A percentile compares a stretch with the other conserved stretches of the same genome.
phyloP scores from a whole-genome alignment of 306 rosid species.

The Erythrophleum fordii region DNA sequence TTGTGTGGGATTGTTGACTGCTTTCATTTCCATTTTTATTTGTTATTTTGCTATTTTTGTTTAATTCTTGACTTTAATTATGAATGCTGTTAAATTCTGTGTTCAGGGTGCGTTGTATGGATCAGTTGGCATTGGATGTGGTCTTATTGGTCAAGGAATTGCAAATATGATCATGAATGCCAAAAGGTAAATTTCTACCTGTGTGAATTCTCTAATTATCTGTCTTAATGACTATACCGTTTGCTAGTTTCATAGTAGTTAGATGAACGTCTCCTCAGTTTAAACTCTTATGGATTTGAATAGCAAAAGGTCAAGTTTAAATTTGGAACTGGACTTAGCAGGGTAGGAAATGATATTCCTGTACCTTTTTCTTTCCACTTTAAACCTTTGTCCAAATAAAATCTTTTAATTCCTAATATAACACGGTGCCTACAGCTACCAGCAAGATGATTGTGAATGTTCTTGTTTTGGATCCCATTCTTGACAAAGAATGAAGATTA shows the following conservation, averaged over 20 bases:
- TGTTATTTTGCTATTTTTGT: conserved; percentile 10
- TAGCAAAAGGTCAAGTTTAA: not conserved
- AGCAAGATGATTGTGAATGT: not conserved
- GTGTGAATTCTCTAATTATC: conserved; percentile 24
- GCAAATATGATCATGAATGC: conserved; percentile 93
- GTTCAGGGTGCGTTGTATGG: conserved; percentile 92
- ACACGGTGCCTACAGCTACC: not conserved
- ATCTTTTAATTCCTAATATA: not conserved
- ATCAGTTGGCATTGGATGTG: conserved; percentile 91
- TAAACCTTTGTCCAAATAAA: not conserved
- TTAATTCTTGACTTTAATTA: conserved; percentile 5
- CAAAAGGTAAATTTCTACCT: conserved; percentile 61
- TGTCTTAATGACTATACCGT: conserved; percentile 20
- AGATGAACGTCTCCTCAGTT: conserved; percentile 12
- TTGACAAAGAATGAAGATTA: not conserved
- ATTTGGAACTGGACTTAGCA: not conserved
- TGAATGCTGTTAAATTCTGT: conserved; percentile 39
- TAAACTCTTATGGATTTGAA: conserved; percentile 2
- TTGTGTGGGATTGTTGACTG: conserved; percentile 11
- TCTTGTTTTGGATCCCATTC: not conserved
- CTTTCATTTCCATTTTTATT: conserved; percentile 27
- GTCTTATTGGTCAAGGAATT: conserved; percentile 94
- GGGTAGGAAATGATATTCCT: not conserved
- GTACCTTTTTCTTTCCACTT: not conserved
- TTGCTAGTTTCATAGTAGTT: conserved; percentile 18